Percentiles rank a stretch among this genome's conserved stretches.
phyloP scores from a whole-genome alignment of 2,329 filamentous ascomycete species.

The Pyricularia sp. region DNA sequence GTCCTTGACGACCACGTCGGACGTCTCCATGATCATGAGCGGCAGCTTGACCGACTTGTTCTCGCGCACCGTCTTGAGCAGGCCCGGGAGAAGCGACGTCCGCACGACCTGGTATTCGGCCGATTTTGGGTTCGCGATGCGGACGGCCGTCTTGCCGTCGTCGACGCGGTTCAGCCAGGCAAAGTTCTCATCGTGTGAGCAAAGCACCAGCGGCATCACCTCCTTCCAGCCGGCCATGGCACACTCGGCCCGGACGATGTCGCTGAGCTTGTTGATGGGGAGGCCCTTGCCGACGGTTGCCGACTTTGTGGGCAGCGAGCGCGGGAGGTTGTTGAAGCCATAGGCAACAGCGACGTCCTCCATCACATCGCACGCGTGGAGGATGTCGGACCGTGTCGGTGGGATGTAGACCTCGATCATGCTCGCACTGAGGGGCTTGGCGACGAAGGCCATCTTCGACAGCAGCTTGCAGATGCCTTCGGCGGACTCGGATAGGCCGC shows the following conservation, averaged over 20 bases:
- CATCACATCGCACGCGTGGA: constrained; percentile 97
- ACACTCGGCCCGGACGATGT: constrained; percentile 78
- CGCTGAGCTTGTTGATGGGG: constrained; percentile 83
- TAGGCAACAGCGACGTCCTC: constrained; percentile 95
- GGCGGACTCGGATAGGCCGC: constrained; percentile 64
- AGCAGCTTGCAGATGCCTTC: constrained; percentile 68
- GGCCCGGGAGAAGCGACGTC: constrained; percentile 71
- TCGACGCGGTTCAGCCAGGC: constrained; percentile 84
- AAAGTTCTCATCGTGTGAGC: constrained; percentile 98
- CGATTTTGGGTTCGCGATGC: constrained; percentile 85
- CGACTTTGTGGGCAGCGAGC: constrained; percentile 73
- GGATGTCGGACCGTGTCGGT: constrained; percentile 80
- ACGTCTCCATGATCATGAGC: constrained; percentile 85
- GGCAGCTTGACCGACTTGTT: constrained; percentile 83
- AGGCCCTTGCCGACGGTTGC: constrained; percentile 78
- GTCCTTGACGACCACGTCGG: constrained; percentile 88
- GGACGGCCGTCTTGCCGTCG: constrained; percentile 69
- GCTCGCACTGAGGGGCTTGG: constrained; percentile 55
- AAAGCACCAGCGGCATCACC: constrained; percentile 90
- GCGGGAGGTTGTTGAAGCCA: constrained; percentile 91
- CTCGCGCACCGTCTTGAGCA: constrained; percentile 86
- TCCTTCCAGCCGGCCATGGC: constrained; percentile 95
- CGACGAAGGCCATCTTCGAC: constrained; percentile 78
- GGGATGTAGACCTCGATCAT: constrained; percentile 74
- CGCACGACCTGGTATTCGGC: constrained; percentile 87